These are phyloP conservation scores for Boletus tomentosulus DNA, from an alignment of 768 basidiomycete species.

Conservation along the genomic window DNA sequence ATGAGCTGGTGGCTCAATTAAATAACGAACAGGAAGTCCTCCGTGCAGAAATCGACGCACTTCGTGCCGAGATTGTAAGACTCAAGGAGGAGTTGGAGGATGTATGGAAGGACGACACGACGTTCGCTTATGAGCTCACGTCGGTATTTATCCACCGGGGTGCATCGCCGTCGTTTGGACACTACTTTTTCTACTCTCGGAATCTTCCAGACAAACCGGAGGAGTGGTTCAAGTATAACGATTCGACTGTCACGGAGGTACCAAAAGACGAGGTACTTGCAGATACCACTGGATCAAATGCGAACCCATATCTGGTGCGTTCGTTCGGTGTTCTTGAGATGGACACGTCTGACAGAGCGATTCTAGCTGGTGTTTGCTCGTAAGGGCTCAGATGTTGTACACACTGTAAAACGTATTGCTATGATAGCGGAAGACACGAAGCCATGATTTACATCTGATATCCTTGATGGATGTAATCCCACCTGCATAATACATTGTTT, in stretches of 20 bases:
- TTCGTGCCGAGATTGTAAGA: constrained; percentile 44
- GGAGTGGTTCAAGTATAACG: constrained; percentile 96
- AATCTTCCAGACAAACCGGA: constrained; percentile 77
- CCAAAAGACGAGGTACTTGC: constrained; percentile 79
- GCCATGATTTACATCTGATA: constrained; percentile 28
- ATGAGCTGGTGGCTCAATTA: constrained; percentile 50
- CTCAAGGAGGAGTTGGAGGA: constrained; percentile 70
- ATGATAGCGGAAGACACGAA: constrained; percentile 22
- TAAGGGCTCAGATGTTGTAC: constrained; percentile 73
- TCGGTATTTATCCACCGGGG: constrained; percentile 96
- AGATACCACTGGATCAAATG: constrained; percentile 85
- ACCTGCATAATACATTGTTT: constrained; percentile 7
- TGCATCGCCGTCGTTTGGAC: constrained; percentile 80
- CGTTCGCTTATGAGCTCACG: constrained; percentile 82
- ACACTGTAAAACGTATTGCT: constrained; percentile 63
- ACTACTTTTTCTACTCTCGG: constrained; percentile 95
- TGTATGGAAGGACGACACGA: constrained; percentile 65
- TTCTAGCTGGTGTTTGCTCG: constrained; percentile 77
- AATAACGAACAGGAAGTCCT: constrained; percentile 51
- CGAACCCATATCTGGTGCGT: constrained; percentile 85
- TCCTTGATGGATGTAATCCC: constrained; percentile 20
- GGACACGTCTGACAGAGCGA: constrained; percentile 1
- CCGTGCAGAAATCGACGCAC: constrained; percentile 50
- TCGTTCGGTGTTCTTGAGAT: constrained; percentile 1
- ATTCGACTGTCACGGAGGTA: constrained; percentile 77